Conservation (phyloP, 805 yeast genomes). For the Zygosaccharomyces rouxii region DNA sequence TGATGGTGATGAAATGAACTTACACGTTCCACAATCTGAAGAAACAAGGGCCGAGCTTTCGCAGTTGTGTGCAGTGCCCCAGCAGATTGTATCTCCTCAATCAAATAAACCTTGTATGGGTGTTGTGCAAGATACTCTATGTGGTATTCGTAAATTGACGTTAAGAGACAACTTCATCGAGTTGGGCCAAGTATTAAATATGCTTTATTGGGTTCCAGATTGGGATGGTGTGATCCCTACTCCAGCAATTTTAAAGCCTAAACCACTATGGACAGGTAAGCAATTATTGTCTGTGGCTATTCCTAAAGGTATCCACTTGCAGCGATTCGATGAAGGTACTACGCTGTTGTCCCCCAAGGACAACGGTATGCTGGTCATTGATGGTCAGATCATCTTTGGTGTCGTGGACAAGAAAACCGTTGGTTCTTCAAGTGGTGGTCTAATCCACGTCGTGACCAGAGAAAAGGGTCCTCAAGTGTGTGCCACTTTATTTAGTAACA, state of each 20-base stretch:
- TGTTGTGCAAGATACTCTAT: constrained; percentile 96
- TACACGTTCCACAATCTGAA: constrained; percentile 97
- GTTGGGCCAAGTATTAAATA: constrained; percentile 92
- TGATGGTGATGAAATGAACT: constrained; percentile 99
- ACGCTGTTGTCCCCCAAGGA: constrained; percentile 83
- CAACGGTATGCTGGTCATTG: constrained; percentile 89
- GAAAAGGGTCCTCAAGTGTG: constrained; percentile 93
- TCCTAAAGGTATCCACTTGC: constrained; percentile 93
- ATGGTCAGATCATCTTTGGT: constrained; percentile 97
- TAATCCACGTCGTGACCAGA: constrained; percentile 94
- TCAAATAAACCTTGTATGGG: constrained; percentile 99
- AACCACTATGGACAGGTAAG: constrained; percentile 97
- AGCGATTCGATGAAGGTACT: constrained; percentile 86
- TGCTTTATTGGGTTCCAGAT: constrained; percentile 94
- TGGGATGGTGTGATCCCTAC: constrained; percentile 99
- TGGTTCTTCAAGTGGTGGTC: constrained; percentile 97
- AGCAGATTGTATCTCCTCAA: constrained; percentile 97
- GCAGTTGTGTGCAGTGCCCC: constrained; percentile 93
- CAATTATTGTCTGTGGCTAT: constrained; percentile 88
- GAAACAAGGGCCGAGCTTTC: constrained; percentile 96
- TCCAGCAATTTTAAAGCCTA: constrained; percentile 91
- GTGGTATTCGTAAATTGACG: constrained; percentile 96
- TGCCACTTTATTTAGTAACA: constrained; percentile 84
- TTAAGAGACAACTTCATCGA: constrained; percentile 84
- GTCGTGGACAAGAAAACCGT: constrained; percentile 97